These are phyloP conservation scores for Ogataea methylovora DNA, from an alignment of 805 yeast species.

Conservation along the genomic window DNA sequence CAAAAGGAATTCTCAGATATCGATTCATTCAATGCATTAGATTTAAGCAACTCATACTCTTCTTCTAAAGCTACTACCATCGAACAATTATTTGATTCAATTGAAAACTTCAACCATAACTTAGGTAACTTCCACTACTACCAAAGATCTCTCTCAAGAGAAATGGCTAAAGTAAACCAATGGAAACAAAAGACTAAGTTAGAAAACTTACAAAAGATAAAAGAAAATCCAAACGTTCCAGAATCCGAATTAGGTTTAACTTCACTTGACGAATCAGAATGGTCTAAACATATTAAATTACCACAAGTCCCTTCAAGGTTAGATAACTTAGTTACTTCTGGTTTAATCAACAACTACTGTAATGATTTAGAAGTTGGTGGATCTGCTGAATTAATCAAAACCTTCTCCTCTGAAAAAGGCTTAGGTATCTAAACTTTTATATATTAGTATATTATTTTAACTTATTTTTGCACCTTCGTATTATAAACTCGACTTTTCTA, in stretches of 20 bases:
- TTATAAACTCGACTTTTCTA: neutral
- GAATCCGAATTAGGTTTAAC: constrained; percentile 28
- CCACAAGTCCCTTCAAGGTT: constrained; percentile 72
- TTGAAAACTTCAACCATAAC: constrained; percentile 71
- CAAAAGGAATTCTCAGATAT: constrained; percentile 11
- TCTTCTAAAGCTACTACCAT: constrained; percentile 37
- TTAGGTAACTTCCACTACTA: constrained; percentile 75
- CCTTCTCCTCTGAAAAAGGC: constrained; percentile 51
- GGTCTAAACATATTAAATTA: constrained; percentile 57
- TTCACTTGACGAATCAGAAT: constrained; percentile 47
- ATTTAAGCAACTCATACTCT: constrained; percentile 32
- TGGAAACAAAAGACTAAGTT: constrained; percentile 67
- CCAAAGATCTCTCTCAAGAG: constrained; percentile 70
- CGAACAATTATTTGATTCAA: constrained; percentile 58
- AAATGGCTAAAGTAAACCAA: constrained; percentile 57
- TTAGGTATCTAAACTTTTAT: constrained; percentile 24
- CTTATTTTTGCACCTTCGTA: neutral
- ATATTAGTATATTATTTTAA: neutral
- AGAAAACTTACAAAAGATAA: constrained; percentile 56
- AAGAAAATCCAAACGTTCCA: constrained; percentile 43
- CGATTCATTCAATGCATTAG: constrained; percentile 16
- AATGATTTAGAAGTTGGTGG: constrained; percentile 65
- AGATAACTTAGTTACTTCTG: constrained; percentile 61
- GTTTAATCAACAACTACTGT: constrained; percentile 64
- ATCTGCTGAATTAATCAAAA: constrained; percentile 56